Base-by-base conservation (phyloP, 208 protist species). In the Crithidia thermophila region DNA sequence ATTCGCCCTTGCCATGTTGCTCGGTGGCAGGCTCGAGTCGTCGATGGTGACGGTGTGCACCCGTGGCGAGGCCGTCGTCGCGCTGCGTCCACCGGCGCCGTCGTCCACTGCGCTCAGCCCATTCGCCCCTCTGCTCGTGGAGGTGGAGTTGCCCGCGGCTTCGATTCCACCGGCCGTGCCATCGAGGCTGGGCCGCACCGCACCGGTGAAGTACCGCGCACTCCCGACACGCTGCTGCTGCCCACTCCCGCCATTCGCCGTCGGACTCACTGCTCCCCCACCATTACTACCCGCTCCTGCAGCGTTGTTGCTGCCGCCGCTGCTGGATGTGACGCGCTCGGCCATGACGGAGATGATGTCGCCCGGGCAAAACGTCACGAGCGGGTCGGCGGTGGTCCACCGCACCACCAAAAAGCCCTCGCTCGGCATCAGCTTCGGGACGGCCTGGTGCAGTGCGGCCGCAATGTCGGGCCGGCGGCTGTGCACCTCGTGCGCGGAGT, bases 351-450 rank as follows among this genome's bases (percentile, higher is more conserved):
- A 72, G 7, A 67, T 36, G 47, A 59, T 53, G 47, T 79, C 73
- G 7, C 73, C 67, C 13, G 20, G 25, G 42, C 63, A 59, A 36
- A 72, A 78, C 11, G 70, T 82, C 31, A 81, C 73, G 18, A 73
- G 27, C 9, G 81, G 81, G 47, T 73, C 72, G 31, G 37, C 58
- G 20, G 62, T 52, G 4, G 53, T 73, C 78, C 81, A 87, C 16
- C 62, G 61, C 11, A 87, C 30, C 27, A 67, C 30, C 0, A 84
- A 31, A 16, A 79, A 39, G 25, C 68, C 62, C 36, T 84, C 67
- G 27, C 49, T 58, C 7, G 58, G 45, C 31, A 67, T 59, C 34
- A 85, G 64, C 34, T 55, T 63, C 13, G 72, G 64, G 37, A 80
- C 40, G 28, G 60, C 58, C 11, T 40, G 39, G 31, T 40, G 23